Base-by-base conservation (phyloP, 2,329 filamentous ascomycete species). In the Lecanosticta acicola region DNA sequence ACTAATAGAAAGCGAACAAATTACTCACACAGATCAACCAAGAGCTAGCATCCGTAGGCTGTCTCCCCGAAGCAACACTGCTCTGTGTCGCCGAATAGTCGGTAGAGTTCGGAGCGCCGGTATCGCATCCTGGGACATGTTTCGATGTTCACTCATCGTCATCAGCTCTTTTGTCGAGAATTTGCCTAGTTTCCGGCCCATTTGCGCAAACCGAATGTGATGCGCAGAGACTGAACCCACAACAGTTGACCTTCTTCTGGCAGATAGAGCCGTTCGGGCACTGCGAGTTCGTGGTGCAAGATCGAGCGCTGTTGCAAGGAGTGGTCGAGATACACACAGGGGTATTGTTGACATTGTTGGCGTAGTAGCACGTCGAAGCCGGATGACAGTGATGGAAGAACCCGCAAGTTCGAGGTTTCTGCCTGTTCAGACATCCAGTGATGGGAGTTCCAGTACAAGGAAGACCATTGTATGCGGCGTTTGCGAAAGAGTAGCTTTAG, bases 141-240 rank as follows among this genome's bases (percentile, higher is more conserved):
- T 7, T 21, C n/a, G 36, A 21, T 21, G 17, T 7, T 39, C 36
- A 39, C 5, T 39, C 17, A 17, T 35, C 33, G n/a, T n/a, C 11
- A 35, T 35, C 33, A 5, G 11, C 33, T 32, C 44, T 43, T 41
- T 45, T 46, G 17, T 45, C 41, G 7, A 50, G 47, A 20, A 47
- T 50, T 19, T 46, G 41, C 13, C 43, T 34, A 17, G 43, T 34
- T 14, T 32, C 41, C 20, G 37, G 17, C 2, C 36, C 37, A 41
- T 49, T 49, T 3, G 42, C 46, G 41, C 46, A 49, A 13, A 49
- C 38, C 16, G 26, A 45, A 32, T 41, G 41, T 4, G 38, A 38
- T 3, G 40, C 42, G 26, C 41, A 49, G 13, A 49, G 41, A 26
- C 41, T 45, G 19, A 21, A 45, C 11, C 41, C 46, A 26, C 41